Percentiles rank a stretch among this genome's conserved stretches.
Conservation (phyloP, 495 filamentous ascomycete species). For the Pyrenula aspistea region DNA sequence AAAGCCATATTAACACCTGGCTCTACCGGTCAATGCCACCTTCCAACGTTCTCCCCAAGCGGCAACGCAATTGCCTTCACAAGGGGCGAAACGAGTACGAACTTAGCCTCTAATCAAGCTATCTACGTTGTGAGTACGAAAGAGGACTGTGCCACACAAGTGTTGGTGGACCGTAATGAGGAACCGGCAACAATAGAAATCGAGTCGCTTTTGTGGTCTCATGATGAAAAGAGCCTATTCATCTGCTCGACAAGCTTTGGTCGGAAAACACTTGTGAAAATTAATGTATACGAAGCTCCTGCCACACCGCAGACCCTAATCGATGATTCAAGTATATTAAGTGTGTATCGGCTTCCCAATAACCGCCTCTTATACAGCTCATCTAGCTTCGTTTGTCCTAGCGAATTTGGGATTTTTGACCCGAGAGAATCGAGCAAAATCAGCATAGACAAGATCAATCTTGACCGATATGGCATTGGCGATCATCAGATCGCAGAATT, state of each 20-base stretch:
- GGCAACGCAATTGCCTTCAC: background rate
- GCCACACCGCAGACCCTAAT: background rate
- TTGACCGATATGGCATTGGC: background rate
- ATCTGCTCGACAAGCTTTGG: background rate
- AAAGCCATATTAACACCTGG: background rate
- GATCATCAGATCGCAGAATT: background rate
- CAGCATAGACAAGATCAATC: background rate
- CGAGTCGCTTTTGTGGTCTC: background rate
- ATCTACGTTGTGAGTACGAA: background rate
- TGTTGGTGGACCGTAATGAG: background rate
- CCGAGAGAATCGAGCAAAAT: background rate
- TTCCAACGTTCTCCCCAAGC: background rate
- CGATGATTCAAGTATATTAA: background rate
- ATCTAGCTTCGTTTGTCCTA: background rate
- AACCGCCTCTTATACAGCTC: background rate
- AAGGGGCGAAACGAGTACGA: background rate
- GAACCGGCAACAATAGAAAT: background rate
- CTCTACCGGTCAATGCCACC: background rate
- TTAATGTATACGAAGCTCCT: background rate
- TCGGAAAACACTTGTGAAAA: background rate
- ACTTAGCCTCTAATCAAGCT: background rate
- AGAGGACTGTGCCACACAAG: background rate
- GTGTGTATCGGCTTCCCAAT: background rate
- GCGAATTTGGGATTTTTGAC: background rate
- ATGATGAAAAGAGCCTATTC: background rate